Conservation (phyloP, 805 yeast genomes). For the Wickerhamiella sorbophila region DNA sequence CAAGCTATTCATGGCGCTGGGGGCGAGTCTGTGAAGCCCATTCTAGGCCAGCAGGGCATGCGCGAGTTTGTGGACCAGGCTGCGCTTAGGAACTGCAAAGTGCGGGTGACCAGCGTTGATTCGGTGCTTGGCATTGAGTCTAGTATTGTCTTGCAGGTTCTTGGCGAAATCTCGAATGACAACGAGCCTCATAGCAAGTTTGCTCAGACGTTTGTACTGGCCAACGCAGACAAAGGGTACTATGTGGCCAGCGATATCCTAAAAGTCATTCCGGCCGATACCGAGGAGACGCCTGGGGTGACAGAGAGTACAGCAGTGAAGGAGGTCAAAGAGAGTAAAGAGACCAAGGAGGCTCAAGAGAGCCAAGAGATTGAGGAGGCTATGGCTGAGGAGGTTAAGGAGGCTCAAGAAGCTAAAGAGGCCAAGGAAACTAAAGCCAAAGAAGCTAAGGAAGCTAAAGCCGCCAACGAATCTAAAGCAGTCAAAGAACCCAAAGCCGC, state of each 20-base stretch:
- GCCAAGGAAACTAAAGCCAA: neutral
- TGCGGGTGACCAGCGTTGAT: constrained; percentile 27
- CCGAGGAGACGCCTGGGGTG: constrained; percentile 8
- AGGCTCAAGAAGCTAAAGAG: neutral
- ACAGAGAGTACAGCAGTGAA: neutral
- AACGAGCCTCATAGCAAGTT: constrained; percentile 23
- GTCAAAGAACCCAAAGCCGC: neutral
- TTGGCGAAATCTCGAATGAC: constrained; percentile 28
- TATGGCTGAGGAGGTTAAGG: neutral
- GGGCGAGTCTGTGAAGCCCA: constrained; percentile 21
- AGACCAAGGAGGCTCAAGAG: neutral
- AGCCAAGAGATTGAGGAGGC: neutral
- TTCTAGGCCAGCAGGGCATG: constrained; percentile 24
- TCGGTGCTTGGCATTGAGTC: constrained; percentile 23
- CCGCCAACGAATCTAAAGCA: neutral
- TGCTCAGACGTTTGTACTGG: constrained; percentile 28
- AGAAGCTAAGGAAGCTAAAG: neutral
- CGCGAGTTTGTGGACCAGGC: constrained; percentile 21
- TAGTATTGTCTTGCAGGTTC: constrained; percentile 27
- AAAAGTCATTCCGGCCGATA: constrained; percentile 21
- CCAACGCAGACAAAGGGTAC: constrained; percentile 18
- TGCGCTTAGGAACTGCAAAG: constrained; percentile 24
- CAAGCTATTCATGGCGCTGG: constrained; percentile 27
- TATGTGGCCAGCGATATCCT: constrained; percentile 28
- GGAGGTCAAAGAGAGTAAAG: constrained; percentile 1